Conservation (phyloP, 116 monocot species). For the Papilionanthe hybrid region DNA sequence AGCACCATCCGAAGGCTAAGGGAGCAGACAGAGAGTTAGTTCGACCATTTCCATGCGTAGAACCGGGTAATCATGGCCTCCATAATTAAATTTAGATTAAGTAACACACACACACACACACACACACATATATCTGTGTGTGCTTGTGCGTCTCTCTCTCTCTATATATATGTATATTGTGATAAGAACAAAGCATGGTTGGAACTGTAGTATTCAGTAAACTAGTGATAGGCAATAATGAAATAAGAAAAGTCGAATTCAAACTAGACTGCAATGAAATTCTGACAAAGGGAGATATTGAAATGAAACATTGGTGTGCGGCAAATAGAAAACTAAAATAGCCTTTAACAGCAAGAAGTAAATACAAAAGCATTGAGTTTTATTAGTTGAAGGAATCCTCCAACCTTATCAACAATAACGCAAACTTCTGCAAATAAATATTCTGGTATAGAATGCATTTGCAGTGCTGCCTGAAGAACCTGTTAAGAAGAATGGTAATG, state of each 20-base stretch:
- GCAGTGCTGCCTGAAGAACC: conserved; percentile 66
- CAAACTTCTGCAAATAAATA: conserved; percentile 65
- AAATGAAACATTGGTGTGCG: neutral
- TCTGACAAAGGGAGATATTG: neutral
- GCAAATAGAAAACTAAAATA: neutral
- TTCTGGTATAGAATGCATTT: conserved; percentile 57
- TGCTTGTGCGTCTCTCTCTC: no score
- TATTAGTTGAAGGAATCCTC: conserved; percentile 18
- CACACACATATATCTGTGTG: no score
- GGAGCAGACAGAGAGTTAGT: no score
- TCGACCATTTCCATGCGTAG: no score
- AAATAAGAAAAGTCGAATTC: neutral
- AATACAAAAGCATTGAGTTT: neutral
- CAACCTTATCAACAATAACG: conserved; percentile 74
- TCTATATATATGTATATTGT: no score
- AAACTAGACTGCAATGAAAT: neutral
- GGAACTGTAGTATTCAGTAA: neutral
- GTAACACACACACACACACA: no score
- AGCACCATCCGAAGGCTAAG: no score
- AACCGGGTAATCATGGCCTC: no score
- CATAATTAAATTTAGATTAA: no score
- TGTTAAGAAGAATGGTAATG: conserved; percentile 24
- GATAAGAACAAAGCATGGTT: neutral
- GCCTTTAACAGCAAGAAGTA: neutral
- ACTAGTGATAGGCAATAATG: neutral